Evolutionary conservation across 495 filamentous ascomycete genomes (phyloP).

Genomic region (Xylaria nigripes): DNA sequence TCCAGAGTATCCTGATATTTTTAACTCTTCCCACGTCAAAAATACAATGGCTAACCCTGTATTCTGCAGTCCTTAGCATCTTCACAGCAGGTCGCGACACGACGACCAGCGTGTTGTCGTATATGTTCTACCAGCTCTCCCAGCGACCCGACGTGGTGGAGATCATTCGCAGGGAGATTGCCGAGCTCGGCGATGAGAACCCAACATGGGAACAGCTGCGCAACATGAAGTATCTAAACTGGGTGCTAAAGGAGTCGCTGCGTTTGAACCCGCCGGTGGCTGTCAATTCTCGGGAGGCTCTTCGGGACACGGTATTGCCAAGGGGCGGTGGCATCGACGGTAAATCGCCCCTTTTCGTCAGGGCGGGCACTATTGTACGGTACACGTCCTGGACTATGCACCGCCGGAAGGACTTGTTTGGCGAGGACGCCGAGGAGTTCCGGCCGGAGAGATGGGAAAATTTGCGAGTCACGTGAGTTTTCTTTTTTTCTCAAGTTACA

Average conservation of each 20-base stretch:
- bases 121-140: conserved; percentile 55
- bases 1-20: too few species aligned
- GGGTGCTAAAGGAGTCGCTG: conserved; percentile 40
- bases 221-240: conserved; percentile 43
- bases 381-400: conserved; percentile 40
- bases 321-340: conserved; percentile 33
- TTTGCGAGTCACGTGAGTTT: conserved; percentile 10
- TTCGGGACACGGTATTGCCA: conserved; percentile 43
- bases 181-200: conserved; percentile 14
- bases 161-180: conserved; percentile 42
- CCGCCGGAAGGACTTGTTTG: conserved; percentile 35
- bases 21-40: too few species aligned
- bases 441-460: conserved; percentile 42
- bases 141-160: conserved; percentile 42
- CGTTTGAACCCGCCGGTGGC: conserved; percentile 55
- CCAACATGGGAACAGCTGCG: conserved; percentile 41
- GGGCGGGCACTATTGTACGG: conserved; percentile 38
- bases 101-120: conserved; percentile 49
- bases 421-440: conserved; percentile 36
- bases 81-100: conserved; percentile 49
- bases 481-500: too few species aligned
- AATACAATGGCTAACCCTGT: background rate
- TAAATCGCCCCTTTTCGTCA: conserved; percentile 37
- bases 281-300: conserved; percentile 45
- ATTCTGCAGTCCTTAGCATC: conserved; percentile 5